A percentile compares a stretch with the other conserved stretches of the same genome.
Evolutionary conservation across 1,139 yeast species (phyloP).

Genomic region (Saccharomyces pastorianus): DNA sequence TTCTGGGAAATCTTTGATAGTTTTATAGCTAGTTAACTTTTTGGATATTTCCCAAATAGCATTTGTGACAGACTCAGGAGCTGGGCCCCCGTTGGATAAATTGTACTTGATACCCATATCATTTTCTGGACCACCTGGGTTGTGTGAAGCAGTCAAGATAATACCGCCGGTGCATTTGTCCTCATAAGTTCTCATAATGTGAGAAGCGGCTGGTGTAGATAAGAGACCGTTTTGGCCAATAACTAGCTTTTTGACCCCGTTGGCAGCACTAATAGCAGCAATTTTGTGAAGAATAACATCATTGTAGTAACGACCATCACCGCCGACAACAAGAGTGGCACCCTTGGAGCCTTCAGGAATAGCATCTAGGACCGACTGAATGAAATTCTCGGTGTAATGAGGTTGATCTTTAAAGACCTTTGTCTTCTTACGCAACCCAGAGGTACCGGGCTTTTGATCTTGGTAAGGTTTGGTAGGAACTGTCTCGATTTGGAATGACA

Average conservation of each 20-base stretch:
- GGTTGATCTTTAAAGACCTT: slow-evolving; percentile 64
- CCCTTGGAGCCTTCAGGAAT: slow-evolving; percentile 85
- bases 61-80: slow-evolving; percentile 93
- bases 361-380: slow-evolving; percentile 75
- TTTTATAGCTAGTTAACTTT: slow-evolving; percentile 51
- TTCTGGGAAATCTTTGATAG: slow-evolving; percentile 43
- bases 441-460: slow-evolving; percentile 98
- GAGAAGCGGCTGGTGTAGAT: slow-evolving; percentile 95
- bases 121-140: slow-evolving; percentile 91
- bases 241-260: slow-evolving; percentile 77
- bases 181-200: slow-evolving; percentile 62
- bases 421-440: slow-evolving; percentile 91
- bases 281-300: slow-evolving; percentile 74
- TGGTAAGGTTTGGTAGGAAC: slow-evolving; percentile 58
- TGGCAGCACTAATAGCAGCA: slow-evolving; percentile 79
- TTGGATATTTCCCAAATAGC: slow-evolving; percentile 69
- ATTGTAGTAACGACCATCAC: slow-evolving; percentile 93
- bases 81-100: slow-evolving; percentile 94
- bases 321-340: slow-evolving; percentile 84
- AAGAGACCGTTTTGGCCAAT: slow-evolving; percentile 83
- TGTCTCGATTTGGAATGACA: slow-evolving; percentile 19
- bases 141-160: slow-evolving; percentile 92
- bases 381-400: slow-evolving; percentile 85
- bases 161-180: slow-evolving; percentile 84
- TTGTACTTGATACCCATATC: slow-evolving; percentile 96